These are phyloP conservation scores for Candida anutae DNA, from an alignment of 1,139 yeast species.

Conservation along the genomic window DNA sequence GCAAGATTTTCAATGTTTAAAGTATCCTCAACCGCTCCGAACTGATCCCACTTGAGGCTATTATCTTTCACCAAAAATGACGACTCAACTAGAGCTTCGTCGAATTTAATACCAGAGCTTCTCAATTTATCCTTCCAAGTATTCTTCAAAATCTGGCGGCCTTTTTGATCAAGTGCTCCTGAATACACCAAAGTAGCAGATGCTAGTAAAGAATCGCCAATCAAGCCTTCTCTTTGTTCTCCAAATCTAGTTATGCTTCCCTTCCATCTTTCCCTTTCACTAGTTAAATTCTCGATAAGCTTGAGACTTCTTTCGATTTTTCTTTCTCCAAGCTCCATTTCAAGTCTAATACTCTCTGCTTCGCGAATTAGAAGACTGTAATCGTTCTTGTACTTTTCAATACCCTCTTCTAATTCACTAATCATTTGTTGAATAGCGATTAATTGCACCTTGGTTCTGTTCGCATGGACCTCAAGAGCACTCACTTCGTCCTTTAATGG, in stretches of 20 bases:
- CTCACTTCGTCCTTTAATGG: constrained; percentile 69
- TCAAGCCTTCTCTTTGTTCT: constrained; percentile 35
- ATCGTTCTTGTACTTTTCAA: constrained; percentile 56
- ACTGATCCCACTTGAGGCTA: constrained; percentile 44
- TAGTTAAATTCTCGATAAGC: constrained; percentile 55
- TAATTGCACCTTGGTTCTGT: constrained; percentile 58
- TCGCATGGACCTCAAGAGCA: constrained; percentile 50
- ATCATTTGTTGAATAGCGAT: constrained; percentile 80
- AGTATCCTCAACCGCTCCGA: constrained; percentile 51
- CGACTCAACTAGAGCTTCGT: constrained; percentile 23
- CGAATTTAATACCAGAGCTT: constrained; percentile 33
- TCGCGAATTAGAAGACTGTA: constrained; percentile 74
- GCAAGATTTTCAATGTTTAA: constrained; percentile 57
- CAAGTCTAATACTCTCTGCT: constrained; percentile 64
- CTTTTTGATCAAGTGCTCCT: constrained; percentile 52
- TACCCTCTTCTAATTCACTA: constrained; percentile 58
- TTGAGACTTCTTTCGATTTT: constrained; percentile 58
- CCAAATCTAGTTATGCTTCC: constrained; percentile 45
- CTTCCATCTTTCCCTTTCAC: constrained; percentile 77
- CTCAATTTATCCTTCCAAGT: constrained; percentile 37
- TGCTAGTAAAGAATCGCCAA: constrained; percentile 60
- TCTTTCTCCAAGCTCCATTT: constrained; percentile 54
- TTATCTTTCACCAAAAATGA: constrained; percentile 33
- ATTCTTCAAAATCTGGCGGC: constrained; percentile 30
- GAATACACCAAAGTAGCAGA: constrained; percentile 58